Percentiles rank a stretch among this genome's conserved stretches.
phyloP scores from a whole-genome alignment of 2,329 filamentous ascomycete genomes.

The Botryotinia globosa region DNA sequence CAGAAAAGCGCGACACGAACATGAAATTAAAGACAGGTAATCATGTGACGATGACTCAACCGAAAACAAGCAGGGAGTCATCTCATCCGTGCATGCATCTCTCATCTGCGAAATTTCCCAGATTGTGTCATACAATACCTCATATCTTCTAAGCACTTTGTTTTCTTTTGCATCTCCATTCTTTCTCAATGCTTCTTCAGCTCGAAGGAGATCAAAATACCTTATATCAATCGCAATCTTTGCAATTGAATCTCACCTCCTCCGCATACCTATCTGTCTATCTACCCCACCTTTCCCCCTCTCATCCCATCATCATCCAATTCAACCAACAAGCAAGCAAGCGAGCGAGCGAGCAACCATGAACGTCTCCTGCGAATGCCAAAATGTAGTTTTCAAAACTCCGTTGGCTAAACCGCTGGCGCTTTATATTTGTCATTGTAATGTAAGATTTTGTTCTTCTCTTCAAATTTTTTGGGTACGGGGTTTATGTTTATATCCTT shows the following conservation, averaged over 20 bases:
- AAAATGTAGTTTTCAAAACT: conserved; percentile 11
- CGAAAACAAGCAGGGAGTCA: not conserved
- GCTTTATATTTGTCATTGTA: conserved; percentile 20
- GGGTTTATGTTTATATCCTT: not conserved
- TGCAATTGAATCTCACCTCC: not conserved
- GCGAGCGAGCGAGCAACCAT: conserved; percentile 5
- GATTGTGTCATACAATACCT: not conserved
- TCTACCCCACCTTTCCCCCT: not conserved
- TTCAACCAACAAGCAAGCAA: not conserved
- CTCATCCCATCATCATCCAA: not conserved
- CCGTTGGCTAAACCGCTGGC: conserved; percentile 14
- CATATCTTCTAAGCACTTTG: not conserved
- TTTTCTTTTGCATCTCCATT: too few relatives aligned
- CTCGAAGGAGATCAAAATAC: not conserved
- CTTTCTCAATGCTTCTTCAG: not conserved
- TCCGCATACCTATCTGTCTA: not conserved
- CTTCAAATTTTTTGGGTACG: not conserved
- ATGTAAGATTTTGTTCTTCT: not conserved
- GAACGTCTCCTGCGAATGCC: conserved; percentile 19
- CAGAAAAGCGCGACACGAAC: not conserved
- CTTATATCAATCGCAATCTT: not conserved
- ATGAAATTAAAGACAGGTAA: not conserved
- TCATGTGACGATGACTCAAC: conserved; percentile 15
- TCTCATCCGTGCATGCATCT: not conserved
- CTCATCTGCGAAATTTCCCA: not conserved